Conservation (phyloP, 306 rosid species). For the Fagus sylvatica region DNA sequence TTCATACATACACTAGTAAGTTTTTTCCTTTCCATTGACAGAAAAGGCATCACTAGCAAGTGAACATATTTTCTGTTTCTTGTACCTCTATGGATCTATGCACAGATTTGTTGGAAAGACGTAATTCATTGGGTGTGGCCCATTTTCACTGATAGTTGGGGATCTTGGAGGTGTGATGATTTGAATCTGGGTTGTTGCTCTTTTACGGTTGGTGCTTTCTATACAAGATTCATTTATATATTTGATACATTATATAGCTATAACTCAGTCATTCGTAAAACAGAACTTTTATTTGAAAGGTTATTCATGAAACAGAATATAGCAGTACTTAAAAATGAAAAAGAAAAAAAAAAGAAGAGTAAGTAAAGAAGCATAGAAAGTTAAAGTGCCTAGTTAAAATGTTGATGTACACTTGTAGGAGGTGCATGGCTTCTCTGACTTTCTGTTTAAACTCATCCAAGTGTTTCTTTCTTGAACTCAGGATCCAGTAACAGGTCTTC, state of each 20-base stretch:
- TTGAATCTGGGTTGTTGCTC: conserved; percentile 71
- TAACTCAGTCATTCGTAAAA: conserved; percentile 10
- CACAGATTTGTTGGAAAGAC: conserved; percentile 76
- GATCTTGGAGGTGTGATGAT: conserved; percentile 69
- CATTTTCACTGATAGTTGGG: conserved; percentile 77
- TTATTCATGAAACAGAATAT: not conserved
- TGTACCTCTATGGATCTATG: conserved; percentile 6
- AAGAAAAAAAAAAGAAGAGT: not conserved
- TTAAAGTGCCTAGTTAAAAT: conserved; percentile 5
- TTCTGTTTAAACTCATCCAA: conserved; percentile 11
- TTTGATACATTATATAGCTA: not conserved
- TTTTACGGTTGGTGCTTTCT: conserved; percentile 62
- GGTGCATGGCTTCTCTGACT: conserved; percentile 9
- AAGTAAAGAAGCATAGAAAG: not conserved
- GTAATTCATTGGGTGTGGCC: conserved; percentile 97
- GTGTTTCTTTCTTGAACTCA: conserved; percentile 35
- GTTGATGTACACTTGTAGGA: conserved; percentile 6
- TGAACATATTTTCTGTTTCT: not conserved
- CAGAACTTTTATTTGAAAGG: not conserved
- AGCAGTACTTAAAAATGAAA: not conserved
- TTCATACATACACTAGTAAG: not conserved
- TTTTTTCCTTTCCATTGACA: not conserved
- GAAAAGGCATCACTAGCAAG: not conserved
- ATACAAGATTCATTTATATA: conserved; percentile 1
- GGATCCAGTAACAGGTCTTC: conserved; percentile 83